Evolutionary conservation across 805 yeast species (phyloP), one percentile per base, ranked within the genome.

Genomic region (Schwanniomyces yamadae): DNA sequence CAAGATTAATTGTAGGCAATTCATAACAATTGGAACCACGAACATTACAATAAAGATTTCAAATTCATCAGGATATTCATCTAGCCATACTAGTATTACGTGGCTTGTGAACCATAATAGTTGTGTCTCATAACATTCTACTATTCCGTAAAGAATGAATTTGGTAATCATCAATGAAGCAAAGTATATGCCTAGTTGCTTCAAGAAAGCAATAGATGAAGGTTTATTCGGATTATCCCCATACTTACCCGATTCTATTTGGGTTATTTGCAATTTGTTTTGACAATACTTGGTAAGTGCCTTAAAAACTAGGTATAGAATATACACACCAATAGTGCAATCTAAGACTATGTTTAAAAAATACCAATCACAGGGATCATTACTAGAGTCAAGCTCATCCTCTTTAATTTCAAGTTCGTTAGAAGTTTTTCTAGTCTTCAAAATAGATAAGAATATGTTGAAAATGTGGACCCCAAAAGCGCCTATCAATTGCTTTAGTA

Each of bases 331-430:
- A 5, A 90, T 73, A 0, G 99, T 91, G 27, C 98, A 90, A 58
- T 91, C 99, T 54, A 91, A 76, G 19, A 91, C 71, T 24, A 91
- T 75, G 51, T 86, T 91, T 36, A 93, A 66, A 54, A 91, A 91
- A 64, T 93, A 91, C 93, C 96, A 93, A 48, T 87, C 91, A 60
- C 98, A 93, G 6, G 96, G 95, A 42, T 81, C 82, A 32, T 50
- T 54, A 10, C 23, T 29, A n/a, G 22, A 77, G 23, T 66, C 73
- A 4, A 55, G 63, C n/a, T 55, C 64, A 23, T 59, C 59, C 25
- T 28, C 33, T 4, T 35, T 42, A 9, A 15, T 23, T 13, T 6
- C 9, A 23, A 31, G 23, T 11, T 18, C 21, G 30, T 48, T 41
- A 34, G 36, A 41, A 16, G 34, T 40, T 3, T 37, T 38, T 13